phyloP scores from a whole-genome alignment of 257 asterid species.

The Solanum ossicruentum region DNA sequence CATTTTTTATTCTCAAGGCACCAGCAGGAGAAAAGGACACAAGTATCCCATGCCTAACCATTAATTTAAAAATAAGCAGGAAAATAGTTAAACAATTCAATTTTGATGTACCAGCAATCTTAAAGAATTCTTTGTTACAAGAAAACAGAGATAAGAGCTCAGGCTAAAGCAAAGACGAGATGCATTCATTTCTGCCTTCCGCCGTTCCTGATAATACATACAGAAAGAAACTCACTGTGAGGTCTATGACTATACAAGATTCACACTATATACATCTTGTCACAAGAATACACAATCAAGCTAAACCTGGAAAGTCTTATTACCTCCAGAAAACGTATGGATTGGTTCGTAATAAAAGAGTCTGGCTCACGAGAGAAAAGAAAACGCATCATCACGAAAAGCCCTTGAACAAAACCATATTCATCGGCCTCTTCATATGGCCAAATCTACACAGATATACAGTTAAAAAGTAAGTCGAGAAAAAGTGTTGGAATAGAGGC shows the following conservation, averaged over 20 bases:
- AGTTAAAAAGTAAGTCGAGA: conserved; percentile 5
- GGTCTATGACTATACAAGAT: not conserved
- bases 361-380: conserved; percentile 60
- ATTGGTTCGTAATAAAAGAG: conserved; percentile 31
- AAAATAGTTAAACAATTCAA: not conserved
- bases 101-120: conserved; percentile 55
- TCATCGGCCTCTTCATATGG: conserved; percentile 86
- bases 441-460: conserved; percentile 54
- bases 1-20: not conserved
- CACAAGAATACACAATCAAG: not conserved
- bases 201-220: conserved; percentile 34
- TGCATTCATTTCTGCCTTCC: conserved; percentile 56
- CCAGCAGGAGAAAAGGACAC: not conserved
- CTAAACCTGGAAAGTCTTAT: not conserved
- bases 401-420: conserved; percentile 84
- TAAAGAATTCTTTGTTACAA: conserved; percentile 63
- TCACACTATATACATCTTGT: not conserved
- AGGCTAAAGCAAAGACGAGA: conserved; percentile 80
- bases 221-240: conserved; percentile 1
- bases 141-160: conserved; percentile 82
- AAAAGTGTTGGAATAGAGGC: not conserved
- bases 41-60: not conserved
- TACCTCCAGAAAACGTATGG: conserved; percentile 57
- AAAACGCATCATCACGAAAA: conserved; percentile 59
- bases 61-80: not conserved